Conservation (phyloP, 805 yeast genomes). For the Metschnikowia borealis region DNA sequence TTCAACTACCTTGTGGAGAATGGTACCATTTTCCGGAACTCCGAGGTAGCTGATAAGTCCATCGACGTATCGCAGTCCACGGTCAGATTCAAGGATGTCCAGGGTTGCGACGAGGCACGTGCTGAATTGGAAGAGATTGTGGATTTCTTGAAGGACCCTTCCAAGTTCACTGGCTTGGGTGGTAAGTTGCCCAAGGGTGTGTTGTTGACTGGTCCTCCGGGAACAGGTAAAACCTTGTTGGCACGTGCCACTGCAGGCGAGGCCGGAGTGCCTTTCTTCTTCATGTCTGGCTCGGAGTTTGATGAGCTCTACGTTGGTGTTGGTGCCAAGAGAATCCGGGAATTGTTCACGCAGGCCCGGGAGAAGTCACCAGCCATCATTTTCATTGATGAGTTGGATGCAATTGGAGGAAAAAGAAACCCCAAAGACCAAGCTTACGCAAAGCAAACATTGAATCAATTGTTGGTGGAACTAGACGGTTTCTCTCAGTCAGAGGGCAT, state of each 20-base stretch:
- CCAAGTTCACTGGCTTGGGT: slow-evolving; percentile 93
- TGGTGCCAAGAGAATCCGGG: slow-evolving; percentile 97
- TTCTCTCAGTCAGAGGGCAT: slow-evolving; percentile 89
- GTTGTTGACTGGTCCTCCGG: slow-evolving; percentile 95
- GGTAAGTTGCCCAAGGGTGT: slow-evolving; percentile 98
- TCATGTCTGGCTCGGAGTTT: slow-evolving; percentile 97
- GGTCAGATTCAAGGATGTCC: slow-evolving; percentile 87
- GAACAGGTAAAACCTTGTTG: slow-evolving; percentile 94
- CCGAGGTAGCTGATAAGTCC: slow-evolving; percentile 70
- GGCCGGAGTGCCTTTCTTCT: slow-evolving; percentile 97
- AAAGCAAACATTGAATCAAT: slow-evolving; percentile 93
- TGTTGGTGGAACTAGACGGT: slow-evolving; percentile 94
- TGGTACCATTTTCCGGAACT: slow-evolving; percentile 71
- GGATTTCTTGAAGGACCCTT: slow-evolving; percentile 94
- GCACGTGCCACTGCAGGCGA: slow-evolving; percentile 99
- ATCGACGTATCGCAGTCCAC: slow-evolving; percentile 82
- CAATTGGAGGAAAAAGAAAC: slow-evolving; percentile 96
- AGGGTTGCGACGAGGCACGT: slow-evolving; percentile 98
- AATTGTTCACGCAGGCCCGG: slow-evolving; percentile 87
- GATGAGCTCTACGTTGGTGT: slow-evolving; percentile 98
- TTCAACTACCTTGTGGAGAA: slow-evolving; percentile 78
- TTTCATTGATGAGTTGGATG: slow-evolving; percentile 96
- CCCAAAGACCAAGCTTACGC: slow-evolving; percentile 98
- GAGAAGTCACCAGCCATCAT: slow-evolving; percentile 95
- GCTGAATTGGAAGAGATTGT: slow-evolving; percentile 96